Percentiles rank a stretch among this genome's conserved stretches.
These are phyloP conservation scores for Arabidopsis lyrata DNA, from an alignment of 441 rosid species.

Conservation along the genomic window DNA sequence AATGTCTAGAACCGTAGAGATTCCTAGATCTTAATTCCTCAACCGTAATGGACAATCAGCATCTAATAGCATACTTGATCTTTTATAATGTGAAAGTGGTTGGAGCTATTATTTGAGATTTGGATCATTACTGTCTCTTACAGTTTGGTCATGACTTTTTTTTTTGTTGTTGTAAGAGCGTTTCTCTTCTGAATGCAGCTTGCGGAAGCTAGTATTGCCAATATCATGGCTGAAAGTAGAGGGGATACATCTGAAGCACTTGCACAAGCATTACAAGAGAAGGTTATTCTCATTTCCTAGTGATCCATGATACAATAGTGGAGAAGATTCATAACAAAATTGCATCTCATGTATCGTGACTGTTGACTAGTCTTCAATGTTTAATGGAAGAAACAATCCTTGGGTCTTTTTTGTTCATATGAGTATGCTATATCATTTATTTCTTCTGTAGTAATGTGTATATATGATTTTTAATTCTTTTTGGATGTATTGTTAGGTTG, in stretches of 20 bases:
- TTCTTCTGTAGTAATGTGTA: slow-evolving; percentile 1
- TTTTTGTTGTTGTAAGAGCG: slow-evolving; percentile 10
- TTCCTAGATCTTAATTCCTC: slow-evolving; percentile 2
- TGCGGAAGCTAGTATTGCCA: slow-evolving; percentile 39
- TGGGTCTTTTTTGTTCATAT: neutral
- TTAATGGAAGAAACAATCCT: slow-evolving; percentile 15
- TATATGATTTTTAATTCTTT: slow-evolving; percentile 11
- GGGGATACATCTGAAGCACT: slow-evolving; percentile 58
- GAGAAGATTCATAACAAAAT: neutral
- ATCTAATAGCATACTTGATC: slow-evolving; percentile 25
- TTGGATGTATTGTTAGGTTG: slow-evolving; percentile 63
- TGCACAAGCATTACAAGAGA: slow-evolving; percentile 87
- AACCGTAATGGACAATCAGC: neutral
- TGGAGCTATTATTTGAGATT: slow-evolving; percentile 26
- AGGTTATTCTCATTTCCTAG: slow-evolving; percentile 57
- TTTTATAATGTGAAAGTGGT: slow-evolving; percentile 17
- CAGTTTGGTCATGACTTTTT: neutral
- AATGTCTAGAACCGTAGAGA: slow-evolving; percentile 9
- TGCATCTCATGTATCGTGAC: slow-evolving; percentile 7
- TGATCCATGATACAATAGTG: slow-evolving; percentile 23
- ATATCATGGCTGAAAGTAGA: slow-evolving; percentile 47
- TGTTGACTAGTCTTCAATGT: slow-evolving; percentile 16
- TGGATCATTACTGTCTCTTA: slow-evolving; percentile 8
- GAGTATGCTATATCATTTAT: neutral
- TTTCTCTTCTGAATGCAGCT: slow-evolving; percentile 53